Conservation (phyloP, 495 filamentous ascomycete species). For the Penicillium parvum region DNA sequence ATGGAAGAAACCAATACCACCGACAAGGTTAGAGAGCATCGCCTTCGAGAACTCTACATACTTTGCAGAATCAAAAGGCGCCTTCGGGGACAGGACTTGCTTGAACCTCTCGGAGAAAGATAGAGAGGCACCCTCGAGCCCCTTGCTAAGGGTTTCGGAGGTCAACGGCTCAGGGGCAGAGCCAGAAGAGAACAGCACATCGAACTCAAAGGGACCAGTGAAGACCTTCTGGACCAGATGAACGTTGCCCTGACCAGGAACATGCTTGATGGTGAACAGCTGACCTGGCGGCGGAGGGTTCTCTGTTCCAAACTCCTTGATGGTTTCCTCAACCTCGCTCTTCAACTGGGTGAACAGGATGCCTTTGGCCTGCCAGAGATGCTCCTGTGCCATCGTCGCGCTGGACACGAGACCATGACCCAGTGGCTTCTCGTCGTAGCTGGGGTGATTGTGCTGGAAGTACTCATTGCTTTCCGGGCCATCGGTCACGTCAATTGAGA, state of each 20-base stretch:
- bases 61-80: slow-evolving; percentile 68
- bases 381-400: slow-evolving; percentile 58
- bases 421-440: slow-evolving; percentile 68
- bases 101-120: slow-evolving; percentile 72
- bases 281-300: slow-evolving; percentile 77
- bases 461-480: slow-evolving; percentile 59
- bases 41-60: slow-evolving; percentile 79
- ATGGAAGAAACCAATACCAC: slow-evolving; percentile 93
- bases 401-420: slow-evolving; percentile 73
- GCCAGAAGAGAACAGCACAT: slow-evolving; percentile 82
- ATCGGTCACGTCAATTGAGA: slow-evolving; percentile 72
- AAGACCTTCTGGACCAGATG: slow-evolving; percentile 94
- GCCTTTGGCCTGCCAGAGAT: slow-evolving; percentile 82
- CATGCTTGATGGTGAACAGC: slow-evolving; percentile 71
- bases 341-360: slow-evolving; percentile 77
- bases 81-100: slow-evolving; percentile 64
- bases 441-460: slow-evolving; percentile 57
- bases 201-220: slow-evolving; percentile 87
- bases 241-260: slow-evolving; percentile 68
- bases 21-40: slow-evolving; percentile 91
- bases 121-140: slow-evolving; percentile 60
- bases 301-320: slow-evolving; percentile 67
- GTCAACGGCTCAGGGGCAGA: slow-evolving; percentile 59
- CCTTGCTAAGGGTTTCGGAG: slow-evolving; percentile 62
- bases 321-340: slow-evolving; percentile 61